A percentile compares a stretch with the other conserved stretches of the same genome.
These are phyloP conservation scores for Meira miltonrushii DNA, from an alignment of 1,284 basidiomycete species.

Conservation along the genomic window DNA sequence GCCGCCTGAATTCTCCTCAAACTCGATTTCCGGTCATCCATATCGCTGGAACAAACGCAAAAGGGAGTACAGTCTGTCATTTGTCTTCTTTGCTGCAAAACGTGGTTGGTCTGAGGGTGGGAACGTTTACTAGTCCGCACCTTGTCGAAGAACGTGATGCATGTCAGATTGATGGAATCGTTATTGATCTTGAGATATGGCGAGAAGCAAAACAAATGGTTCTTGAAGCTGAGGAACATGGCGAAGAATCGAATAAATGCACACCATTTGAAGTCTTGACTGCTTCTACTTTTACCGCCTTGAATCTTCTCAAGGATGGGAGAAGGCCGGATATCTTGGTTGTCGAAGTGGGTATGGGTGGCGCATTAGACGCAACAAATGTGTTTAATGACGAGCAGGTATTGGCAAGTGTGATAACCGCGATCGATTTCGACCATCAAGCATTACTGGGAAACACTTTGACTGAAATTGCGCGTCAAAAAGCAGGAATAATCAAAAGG, in stretches of 20 bases:
- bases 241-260: slow-evolving; percentile 8
- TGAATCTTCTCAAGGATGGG: slow-evolving; percentile 44
- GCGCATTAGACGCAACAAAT: slow-evolving; percentile 87
- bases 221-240: slow-evolving; percentile 2
- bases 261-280: slow-evolving; percentile 46
- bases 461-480: slow-evolving; percentile 71
- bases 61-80: slow-evolving; percentile 83
- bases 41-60: slow-evolving; percentile 93
- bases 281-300: slow-evolving; percentile 56
- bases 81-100: slow-evolving; percentile 70
- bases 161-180: slow-evolving; percentile 65
- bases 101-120: slow-evolving; percentile 60
- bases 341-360: slow-evolving; percentile 93
- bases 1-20: slow-evolving; percentile 58
- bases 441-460: slow-evolving; percentile 76
- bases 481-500: slow-evolving; percentile 71
- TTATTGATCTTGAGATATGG: slow-evolving; percentile 55
- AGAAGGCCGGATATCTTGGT: slow-evolving; percentile 69
- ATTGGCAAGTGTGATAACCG: slow-evolving; percentile 72
- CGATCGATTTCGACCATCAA: slow-evolving; percentile 89
- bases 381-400: slow-evolving; percentile 64
- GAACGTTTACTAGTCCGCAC: slow-evolving; percentile 89
- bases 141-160: slow-evolving; percentile 73
- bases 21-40: slow-evolving; percentile 80
- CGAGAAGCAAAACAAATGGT: slow-evolving; percentile 10